Conservation (phyloP, 768 basidiomycete genomes). For the Suillus weaverae region DNA sequence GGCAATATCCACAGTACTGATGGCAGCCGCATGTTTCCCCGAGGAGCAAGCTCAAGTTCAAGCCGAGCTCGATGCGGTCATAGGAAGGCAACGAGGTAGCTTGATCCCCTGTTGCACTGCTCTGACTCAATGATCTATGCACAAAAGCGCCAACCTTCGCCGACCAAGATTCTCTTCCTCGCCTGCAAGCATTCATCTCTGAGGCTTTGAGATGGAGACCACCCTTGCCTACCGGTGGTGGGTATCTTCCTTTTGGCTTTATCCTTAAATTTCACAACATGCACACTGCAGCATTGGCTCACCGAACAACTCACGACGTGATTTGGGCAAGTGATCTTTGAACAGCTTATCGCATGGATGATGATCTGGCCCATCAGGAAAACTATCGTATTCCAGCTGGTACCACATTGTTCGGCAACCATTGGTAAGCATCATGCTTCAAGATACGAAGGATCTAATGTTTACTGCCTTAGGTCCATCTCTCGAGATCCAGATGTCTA, state of each 20-base stretch:
- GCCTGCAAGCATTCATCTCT: neutral
- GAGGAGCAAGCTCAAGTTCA: neutral
- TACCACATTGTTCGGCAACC: neutral
- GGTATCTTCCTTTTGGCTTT: neutral
- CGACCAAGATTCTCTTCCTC: neutral
- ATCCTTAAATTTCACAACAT: neutral
- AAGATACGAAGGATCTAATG: neutral
- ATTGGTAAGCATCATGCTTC: neutral
- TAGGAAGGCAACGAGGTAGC: neutral
- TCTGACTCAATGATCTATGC: neutral
- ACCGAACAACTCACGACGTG: neutral
- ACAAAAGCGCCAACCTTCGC: neutral
- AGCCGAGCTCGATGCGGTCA: neutral
- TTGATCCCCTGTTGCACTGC: neutral
- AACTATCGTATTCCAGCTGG: neutral
- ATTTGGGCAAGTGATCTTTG: neutral
- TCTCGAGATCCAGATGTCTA: neutral
- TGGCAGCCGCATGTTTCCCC: neutral
- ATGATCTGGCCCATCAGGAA: neutral
- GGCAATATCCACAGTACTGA: neutral
- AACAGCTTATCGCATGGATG: neutral
- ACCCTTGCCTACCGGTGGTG: neutral
- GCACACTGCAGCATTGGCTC: neutral
- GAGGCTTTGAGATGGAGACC: neutral
- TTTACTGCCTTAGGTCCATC: neutral